phyloP scores from a whole-genome alignment of 257 asterid species.

The Solanum phureja region DNA sequence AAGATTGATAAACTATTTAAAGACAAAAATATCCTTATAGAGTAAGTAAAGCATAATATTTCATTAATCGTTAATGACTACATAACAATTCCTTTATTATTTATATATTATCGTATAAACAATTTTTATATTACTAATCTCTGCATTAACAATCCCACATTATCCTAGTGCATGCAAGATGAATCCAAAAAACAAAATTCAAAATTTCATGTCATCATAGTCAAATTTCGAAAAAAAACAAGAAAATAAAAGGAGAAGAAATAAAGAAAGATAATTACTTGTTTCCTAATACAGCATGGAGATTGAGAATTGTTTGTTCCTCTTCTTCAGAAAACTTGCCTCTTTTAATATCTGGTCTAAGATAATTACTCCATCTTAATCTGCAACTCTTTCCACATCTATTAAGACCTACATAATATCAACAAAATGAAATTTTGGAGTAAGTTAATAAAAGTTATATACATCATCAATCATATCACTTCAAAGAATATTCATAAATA shows the following conservation, averaged over 20 bases:
- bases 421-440: neutral
- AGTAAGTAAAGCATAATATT: neutral
- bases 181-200: neutral
- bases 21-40: neutral
- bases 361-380: slow-evolving; percentile 1
- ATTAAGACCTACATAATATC: slow-evolving; percentile 30
- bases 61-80: neutral
- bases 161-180: neutral
- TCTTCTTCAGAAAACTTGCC: slow-evolving; percentile 50
- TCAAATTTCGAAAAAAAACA: neutral
- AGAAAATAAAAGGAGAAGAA: neutral
- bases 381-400: slow-evolving; percentile 52
- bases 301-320: slow-evolving; percentile 59
- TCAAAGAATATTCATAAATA: neutral
- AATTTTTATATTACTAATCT: too few species aligned
- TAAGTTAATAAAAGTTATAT: neutral
- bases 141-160: too few species aligned
- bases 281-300: slow-evolving; percentile 60
- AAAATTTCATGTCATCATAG: neutral
- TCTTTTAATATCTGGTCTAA: slow-evolving; percentile 3
- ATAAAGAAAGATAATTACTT: slow-evolving; percentile 20
- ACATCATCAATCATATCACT: neutral
- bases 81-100: neutral
- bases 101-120: too few species aligned
- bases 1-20: neutral